Percentiles rank a stretch among this genome's conserved stretches.
Conservation (phyloP, 179 eudicot genomes). For the Silene noctiflora region DNA sequence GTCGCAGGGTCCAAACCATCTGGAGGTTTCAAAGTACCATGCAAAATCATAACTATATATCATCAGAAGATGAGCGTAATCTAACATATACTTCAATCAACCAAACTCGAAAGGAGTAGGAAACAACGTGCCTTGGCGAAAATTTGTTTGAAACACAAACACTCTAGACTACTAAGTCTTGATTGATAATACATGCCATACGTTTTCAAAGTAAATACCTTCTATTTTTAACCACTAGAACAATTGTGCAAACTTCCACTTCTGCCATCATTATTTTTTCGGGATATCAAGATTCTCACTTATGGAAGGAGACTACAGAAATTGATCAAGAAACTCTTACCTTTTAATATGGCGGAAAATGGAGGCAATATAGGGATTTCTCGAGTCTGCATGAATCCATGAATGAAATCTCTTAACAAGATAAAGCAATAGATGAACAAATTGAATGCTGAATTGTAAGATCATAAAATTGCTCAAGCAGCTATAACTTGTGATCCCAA, state of each 20-base stretch:
- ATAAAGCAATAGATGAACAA: background rate
- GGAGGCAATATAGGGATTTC: conserved; percentile 88
- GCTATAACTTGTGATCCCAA: too few species aligned
- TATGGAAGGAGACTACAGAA: conserved; percentile 2
- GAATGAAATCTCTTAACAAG: conserved; percentile 12
- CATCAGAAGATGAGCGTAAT: background rate
- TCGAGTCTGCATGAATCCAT: conserved; percentile 58
- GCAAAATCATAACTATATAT: conserved; percentile 8
- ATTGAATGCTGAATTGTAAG: background rate
- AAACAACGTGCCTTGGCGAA: background rate
- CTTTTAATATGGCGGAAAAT: conserved; percentile 66
- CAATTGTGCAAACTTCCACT: background rate
- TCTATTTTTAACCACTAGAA: too few species aligned
- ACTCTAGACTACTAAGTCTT: too few species aligned
- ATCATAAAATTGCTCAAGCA: background rate
- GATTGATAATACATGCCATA: background rate
- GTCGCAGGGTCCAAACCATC: conserved; percentile 61
- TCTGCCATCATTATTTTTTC: background rate
- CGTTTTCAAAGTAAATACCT: too few species aligned
- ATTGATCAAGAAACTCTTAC: conserved; percentile 29
- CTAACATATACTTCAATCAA: conserved; percentile 15
- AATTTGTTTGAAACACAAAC: too few species aligned
- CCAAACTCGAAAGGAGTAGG: background rate
- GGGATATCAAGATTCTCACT: background rate
- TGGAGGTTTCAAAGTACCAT: conserved; percentile 26